These are phyloP conservation scores for Brettanomyces sp. DNA, from an alignment of 805 yeast genomes.

Conservation along the genomic window DNA sequence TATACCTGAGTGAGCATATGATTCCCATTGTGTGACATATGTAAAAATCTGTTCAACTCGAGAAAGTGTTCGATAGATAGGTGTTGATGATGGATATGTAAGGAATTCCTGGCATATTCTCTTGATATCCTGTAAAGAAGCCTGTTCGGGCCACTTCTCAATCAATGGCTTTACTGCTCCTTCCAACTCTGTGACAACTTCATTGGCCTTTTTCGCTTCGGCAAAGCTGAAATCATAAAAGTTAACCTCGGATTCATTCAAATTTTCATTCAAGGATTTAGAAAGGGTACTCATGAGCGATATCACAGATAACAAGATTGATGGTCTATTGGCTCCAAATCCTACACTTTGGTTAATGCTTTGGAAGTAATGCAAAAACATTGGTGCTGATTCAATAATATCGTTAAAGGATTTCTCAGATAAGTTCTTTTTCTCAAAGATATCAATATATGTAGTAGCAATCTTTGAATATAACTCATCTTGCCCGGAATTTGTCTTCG, in stretches of 20 bases:
- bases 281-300: slow-evolving; percentile 26
- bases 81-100: slow-evolving; percentile 51
- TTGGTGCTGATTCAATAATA: slow-evolving; percentile 34
- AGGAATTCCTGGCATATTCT: slow-evolving; percentile 60
- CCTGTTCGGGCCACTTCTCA: slow-evolving; percentile 90
- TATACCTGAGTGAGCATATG: slow-evolving; percentile 74
- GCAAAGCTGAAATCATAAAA: slow-evolving; percentile 53
- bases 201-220: slow-evolving; percentile 56
- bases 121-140: slow-evolving; percentile 62
- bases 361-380: slow-evolving; percentile 21
- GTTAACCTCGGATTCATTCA: slow-evolving; percentile 16
- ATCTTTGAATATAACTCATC: slow-evolving; percentile 40
- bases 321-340: slow-evolving; percentile 15
- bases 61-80: slow-evolving; percentile 68
- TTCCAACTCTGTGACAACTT: slow-evolving; percentile 34
- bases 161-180: slow-evolving; percentile 38
- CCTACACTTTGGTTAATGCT: slow-evolving; percentile 16
- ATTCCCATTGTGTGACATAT: slow-evolving; percentile 85
- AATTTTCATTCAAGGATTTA: slow-evolving; percentile 16
- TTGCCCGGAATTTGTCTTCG: slow-evolving; percentile 16
- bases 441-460: slow-evolving; percentile 38
- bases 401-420: slow-evolving; percentile 11
- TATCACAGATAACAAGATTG: slow-evolving; percentile 28
- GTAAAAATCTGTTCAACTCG: slow-evolving; percentile 84
- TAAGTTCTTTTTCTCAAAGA: slow-evolving; percentile 22